These are phyloP conservation scores for Balakata baccata DNA, from an alignment of 345 rosid genomes.

Conservation along the genomic window DNA sequence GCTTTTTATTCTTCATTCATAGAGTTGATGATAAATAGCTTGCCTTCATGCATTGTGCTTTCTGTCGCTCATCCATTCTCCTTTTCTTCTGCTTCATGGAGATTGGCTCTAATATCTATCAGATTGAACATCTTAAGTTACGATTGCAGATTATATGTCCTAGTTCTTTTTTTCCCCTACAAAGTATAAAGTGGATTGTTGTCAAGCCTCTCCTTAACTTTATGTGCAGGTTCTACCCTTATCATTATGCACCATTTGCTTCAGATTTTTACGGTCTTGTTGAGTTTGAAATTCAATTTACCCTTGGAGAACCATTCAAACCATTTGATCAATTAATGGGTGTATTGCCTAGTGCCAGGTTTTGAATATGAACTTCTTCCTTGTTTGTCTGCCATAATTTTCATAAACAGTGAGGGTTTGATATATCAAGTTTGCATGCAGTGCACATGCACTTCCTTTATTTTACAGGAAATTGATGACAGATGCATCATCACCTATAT, in stretches of 20 bases:
- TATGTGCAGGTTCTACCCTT: slow-evolving; percentile 37
- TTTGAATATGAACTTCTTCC: not conserved
- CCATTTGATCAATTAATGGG: slow-evolving; percentile 36
- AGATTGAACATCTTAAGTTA: not conserved
- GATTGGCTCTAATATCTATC: not conserved
- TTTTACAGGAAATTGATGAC: slow-evolving; percentile 32
- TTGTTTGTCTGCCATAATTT: not conserved
- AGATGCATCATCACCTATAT: slow-evolving; percentile 26
- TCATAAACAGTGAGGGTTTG: not conserved
- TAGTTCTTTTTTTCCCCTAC: not conserved
- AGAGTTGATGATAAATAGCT: not conserved
- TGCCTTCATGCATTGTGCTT: not conserved
- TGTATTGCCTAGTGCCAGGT: slow-evolving; percentile 40
- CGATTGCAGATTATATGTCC: not conserved
- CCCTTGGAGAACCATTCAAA: slow-evolving; percentile 32
- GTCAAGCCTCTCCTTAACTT: not conserved
- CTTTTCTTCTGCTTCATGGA: not conserved
- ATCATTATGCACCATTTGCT: slow-evolving; percentile 41
- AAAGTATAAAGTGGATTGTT: not conserved
- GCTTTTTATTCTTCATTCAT: not conserved
- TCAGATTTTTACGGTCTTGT: slow-evolving; percentile 30
- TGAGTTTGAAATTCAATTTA: slow-evolving; percentile 24
- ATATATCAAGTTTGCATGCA: slow-evolving; percentile 10
- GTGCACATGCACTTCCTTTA: slow-evolving; percentile 37
- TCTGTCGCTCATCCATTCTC: not conserved